Evolutionary conservation across 805 yeast genomes (phyloP), one percentile per base, ranked within the genome.

Genomic region (Metschnikowia noctiluminum): DNA sequence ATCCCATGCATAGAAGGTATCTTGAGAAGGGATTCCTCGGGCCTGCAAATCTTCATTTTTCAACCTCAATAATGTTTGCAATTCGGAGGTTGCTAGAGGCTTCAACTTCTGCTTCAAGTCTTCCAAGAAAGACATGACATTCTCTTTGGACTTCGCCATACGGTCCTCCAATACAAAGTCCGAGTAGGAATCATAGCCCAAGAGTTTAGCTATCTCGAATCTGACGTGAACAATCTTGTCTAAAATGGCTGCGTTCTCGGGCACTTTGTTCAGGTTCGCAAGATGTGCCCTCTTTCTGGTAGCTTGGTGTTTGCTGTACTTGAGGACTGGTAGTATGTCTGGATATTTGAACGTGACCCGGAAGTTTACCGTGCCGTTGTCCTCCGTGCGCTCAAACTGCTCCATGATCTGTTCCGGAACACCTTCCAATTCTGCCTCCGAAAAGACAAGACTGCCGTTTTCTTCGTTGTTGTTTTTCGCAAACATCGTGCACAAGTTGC

Each of bases 291-390:
- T 61, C 60, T 79, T 82, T 68, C 96, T 79, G 2, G 94, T 86
- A 16, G 77, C 78, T 38, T 82, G 76, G 53, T 68, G 68, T 48
- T 75, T 72, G 38, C 95, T 91, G 63, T 82, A 82, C 62, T 86
- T 85, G 64, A 87, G 65, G n/a, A 85, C 85, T 1, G 95, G 95
- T 52, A 84, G 70, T 42, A 85, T 65, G 61, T 88, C 96, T 1
- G 96, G 94, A 59, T 85, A 86, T 64, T 89, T 87, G 71, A 80
- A 87, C 2, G 94, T 85, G 74, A 89, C 85, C 61, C 84, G 84
- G 52, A 63, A 64, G 45, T 68, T 64, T 14, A 65, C 67, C 14
- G 68, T 74, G 21, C 71, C 79, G 21, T 69, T 73, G 16, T 70
- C 76, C 10, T 66, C 68, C 34, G 69, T 68, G 48, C 65, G 68